phyloP scores from a whole-genome alignment of 768 basidiomycete species.

The Kondoa subrosea region DNA sequence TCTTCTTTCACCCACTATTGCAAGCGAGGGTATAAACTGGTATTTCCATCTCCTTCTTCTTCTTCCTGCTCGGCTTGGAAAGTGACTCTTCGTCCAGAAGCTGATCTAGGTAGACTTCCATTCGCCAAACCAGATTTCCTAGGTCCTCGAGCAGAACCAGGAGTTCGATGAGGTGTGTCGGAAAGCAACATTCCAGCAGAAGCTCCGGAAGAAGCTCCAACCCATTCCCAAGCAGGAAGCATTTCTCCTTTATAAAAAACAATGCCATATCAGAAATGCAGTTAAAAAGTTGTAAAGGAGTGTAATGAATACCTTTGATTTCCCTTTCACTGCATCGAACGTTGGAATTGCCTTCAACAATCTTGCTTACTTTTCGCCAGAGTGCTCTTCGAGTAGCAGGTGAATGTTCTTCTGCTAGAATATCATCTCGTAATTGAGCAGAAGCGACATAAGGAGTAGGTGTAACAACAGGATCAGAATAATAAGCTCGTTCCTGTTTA shows the following conservation, averaged over 20 bases:
- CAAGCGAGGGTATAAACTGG: neutral
- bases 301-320: too few relatives aligned
- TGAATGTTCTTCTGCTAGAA: constrained; percentile 66
- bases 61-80: neutral
- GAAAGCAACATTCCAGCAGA: neutral
- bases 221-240: constrained; percentile 78
- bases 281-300: too few relatives aligned
- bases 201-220: constrained; percentile 36
- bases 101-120: neutral
- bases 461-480: constrained; percentile 59
- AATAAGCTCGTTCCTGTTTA: constrained; percentile 56
- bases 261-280: too few relatives aligned
- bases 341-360: constrained; percentile 82
- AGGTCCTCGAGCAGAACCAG: neutral
- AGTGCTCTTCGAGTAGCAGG: constrained; percentile 47
- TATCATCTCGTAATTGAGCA: constrained; percentile 67
- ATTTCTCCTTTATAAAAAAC: too few relatives aligned
- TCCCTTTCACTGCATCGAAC: constrained; percentile 72
- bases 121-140: neutral
- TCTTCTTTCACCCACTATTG: neutral
- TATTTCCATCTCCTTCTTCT: neutral
- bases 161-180: neutral
- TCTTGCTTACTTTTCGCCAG: constrained; percentile 65
- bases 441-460: constrained; percentile 66
- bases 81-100: neutral